Percentiles rank a stretch among this genome's conserved stretches.
These are phyloP conservation scores for Pyricularia grisea DNA, from an alignment of 2,329 filamentous ascomycete species.

Conservation along the genomic window DNA sequence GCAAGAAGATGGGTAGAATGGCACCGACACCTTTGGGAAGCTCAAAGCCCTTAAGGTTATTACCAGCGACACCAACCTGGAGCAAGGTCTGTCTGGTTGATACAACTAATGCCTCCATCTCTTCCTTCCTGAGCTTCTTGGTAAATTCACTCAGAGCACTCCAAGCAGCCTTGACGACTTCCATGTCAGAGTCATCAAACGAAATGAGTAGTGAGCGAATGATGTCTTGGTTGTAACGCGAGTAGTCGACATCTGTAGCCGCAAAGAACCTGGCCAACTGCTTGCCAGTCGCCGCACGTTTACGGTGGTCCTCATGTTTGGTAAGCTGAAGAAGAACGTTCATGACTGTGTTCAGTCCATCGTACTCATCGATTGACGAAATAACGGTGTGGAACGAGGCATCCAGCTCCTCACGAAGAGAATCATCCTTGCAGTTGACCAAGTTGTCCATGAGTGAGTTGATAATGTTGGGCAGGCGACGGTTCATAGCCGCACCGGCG, in stretches of 20 bases:
- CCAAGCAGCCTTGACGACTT: constrained; percentile 87
- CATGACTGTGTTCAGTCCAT: constrained; percentile 93
- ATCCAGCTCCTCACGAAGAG: constrained; percentile 63
- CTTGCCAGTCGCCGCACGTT: constrained; percentile 65
- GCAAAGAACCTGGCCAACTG: constrained; percentile 85
- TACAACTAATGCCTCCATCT: constrained; percentile 88
- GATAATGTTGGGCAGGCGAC: constrained; percentile 79
- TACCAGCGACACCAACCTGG: constrained; percentile 79
- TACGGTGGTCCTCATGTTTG: constrained; percentile 87
- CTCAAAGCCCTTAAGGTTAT: constrained; percentile 77
- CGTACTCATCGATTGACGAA: constrained; percentile 87
- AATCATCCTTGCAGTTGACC: constrained; percentile 66
- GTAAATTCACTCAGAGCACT: constrained; percentile 78
- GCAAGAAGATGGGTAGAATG: constrained; percentile 90
- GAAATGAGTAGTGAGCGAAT: constrained; percentile 83
- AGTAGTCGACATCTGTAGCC: constrained; percentile 75
- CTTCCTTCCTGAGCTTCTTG: constrained; percentile 85
- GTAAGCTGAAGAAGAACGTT: constrained; percentile 79
- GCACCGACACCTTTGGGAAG: constrained; percentile 96
- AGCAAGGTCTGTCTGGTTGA: constrained; percentile 81
- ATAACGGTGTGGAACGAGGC: constrained; percentile 82
- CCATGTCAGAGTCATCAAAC: constrained; percentile 76
- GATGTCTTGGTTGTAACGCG: constrained; percentile 90
- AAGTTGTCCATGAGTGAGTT: constrained; percentile 93
- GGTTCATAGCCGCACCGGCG: constrained; percentile 81